Percentiles rank a stretch among this genome's conserved stretches.
These are phyloP conservation scores for Syzygium malaccense DNA, from an alignment of 441 rosid species.

Conservation along the genomic window DNA sequence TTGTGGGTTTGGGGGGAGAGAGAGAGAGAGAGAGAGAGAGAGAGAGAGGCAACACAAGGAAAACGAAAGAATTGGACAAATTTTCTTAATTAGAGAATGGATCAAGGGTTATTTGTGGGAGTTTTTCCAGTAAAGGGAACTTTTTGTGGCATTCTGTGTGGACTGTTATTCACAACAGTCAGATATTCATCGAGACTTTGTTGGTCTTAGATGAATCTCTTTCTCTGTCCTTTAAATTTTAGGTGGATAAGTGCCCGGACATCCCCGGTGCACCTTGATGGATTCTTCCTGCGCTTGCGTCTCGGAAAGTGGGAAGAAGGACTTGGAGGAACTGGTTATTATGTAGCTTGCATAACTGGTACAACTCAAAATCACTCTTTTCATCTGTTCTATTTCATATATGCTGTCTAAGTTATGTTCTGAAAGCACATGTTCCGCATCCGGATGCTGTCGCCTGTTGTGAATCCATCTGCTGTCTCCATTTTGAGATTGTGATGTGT, in stretches of 20 bases:
- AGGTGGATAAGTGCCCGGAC: slow-evolving; percentile 56
- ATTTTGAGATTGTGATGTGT: neutral
- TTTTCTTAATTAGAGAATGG: neutral
- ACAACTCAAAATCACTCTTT: neutral
- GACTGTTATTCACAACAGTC: neutral
- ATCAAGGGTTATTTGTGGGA: neutral
- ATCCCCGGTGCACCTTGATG: slow-evolving; percentile 52
- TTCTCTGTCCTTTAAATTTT: neutral
- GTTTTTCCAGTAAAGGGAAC: neutral
- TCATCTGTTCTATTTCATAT: neutral
- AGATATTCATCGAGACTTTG: neutral
- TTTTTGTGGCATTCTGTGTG: neutral
- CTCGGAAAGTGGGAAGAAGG: slow-evolving; percentile 79
- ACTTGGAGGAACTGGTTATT: slow-evolving; percentile 66
- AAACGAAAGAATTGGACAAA: neutral
- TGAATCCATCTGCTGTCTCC: neutral
- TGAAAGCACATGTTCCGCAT: neutral
- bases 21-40: neutral
- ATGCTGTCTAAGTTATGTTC: neutral
- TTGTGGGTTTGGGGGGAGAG: neutral
- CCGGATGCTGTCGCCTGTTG: neutral
- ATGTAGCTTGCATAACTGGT: slow-evolving; percentile 76
- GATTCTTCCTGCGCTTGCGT: slow-evolving; percentile 74
- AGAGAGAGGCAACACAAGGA: neutral
- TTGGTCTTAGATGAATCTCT: neutral